These are phyloP conservation scores for Phytopythium aichiense DNA, from an alignment of 352 stramenopile genomes.

Conservation along the genomic window DNA sequence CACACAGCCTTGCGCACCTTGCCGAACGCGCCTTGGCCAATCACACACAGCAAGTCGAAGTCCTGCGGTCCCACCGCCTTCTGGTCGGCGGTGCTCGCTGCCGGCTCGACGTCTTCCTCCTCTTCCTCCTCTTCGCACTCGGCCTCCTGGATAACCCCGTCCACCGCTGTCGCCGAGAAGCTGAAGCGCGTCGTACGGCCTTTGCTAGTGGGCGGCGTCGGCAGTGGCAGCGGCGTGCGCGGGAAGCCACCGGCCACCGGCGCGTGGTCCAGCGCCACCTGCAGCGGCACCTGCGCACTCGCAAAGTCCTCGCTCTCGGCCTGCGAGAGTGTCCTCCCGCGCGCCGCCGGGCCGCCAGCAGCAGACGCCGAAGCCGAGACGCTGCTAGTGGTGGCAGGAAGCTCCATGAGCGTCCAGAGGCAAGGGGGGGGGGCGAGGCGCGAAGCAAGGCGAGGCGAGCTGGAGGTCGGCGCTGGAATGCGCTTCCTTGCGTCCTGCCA, in stretches of 20 bases:
- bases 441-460: not conserved
- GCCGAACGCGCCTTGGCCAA: constrained; percentile 80
- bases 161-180: constrained; percentile 14
- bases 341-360: constrained; percentile 1
- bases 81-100: not conserved
- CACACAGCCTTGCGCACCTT: constrained; percentile 27
- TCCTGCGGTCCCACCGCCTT: constrained; percentile 52
- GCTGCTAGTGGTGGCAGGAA: not conserved
- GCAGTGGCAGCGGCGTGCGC: constrained; percentile 4
- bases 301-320: constrained; percentile 70
- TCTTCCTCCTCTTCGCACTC: constrained; percentile 19
- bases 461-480: not conserved
- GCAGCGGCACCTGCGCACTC: constrained; percentile 28
- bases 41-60: constrained; percentile 81
- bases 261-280: constrained; percentile 15
- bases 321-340: constrained; percentile 36
- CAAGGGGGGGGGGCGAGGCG: not conserved
- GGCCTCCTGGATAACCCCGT: constrained; percentile 13
- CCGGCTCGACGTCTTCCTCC: not conserved
- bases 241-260: not conserved
- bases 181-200: constrained; percentile 20
- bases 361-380: not conserved
- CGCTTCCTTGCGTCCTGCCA: not conserved
- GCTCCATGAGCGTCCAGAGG: not conserved
- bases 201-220: constrained; percentile 9